Percentiles rank a stretch among this genome's conserved stretches.
Evolutionary conservation across 1,284 basidiomycete genomes (phyloP).

Genomic region (Malassezia furfur): DNA sequence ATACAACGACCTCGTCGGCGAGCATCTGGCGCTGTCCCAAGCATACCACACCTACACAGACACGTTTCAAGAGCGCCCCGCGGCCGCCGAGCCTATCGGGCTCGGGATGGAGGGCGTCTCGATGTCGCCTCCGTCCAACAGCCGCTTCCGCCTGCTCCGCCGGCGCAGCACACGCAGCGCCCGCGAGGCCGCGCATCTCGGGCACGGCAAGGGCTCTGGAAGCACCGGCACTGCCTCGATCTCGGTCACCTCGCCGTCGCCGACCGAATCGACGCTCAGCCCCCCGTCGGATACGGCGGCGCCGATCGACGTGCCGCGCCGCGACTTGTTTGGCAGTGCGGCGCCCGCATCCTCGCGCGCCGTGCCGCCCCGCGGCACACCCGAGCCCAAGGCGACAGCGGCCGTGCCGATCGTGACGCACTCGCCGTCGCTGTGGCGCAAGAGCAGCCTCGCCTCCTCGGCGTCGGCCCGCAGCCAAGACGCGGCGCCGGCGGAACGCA

Average conservation of each 20-base stretch:
- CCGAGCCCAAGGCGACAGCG: no score
- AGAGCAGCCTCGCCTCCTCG: neutral
- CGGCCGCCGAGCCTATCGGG: conserved; percentile 2
- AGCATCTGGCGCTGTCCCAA: neutral
- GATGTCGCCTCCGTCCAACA: neutral
- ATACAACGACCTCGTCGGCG: conserved; percentile 10
- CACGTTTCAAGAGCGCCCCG: neutral
- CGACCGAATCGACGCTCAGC: no score
- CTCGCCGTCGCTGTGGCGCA: conserved; percentile 9
- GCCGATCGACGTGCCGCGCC: neutral
- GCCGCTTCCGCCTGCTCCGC: conserved; percentile 12
- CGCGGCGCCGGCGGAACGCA: neutral
- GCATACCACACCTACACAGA: neutral
- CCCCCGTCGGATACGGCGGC: neutral
- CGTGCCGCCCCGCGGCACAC: no score
- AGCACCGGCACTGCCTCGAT: neutral
- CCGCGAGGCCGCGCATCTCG: neutral
- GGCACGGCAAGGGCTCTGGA: neutral
- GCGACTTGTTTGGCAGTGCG: neutral
- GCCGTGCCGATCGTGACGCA: neutral
- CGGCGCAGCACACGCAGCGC: conserved; percentile 7
- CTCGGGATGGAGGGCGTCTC: conserved; percentile 6
- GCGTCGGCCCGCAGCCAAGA: neutral
- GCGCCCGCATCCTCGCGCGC: neutral
- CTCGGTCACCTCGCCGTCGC: neutral